phyloP scores from a whole-genome alignment of 2,329 filamentous ascomycete genomes.

The Cryphonectria parasitica region DNA sequence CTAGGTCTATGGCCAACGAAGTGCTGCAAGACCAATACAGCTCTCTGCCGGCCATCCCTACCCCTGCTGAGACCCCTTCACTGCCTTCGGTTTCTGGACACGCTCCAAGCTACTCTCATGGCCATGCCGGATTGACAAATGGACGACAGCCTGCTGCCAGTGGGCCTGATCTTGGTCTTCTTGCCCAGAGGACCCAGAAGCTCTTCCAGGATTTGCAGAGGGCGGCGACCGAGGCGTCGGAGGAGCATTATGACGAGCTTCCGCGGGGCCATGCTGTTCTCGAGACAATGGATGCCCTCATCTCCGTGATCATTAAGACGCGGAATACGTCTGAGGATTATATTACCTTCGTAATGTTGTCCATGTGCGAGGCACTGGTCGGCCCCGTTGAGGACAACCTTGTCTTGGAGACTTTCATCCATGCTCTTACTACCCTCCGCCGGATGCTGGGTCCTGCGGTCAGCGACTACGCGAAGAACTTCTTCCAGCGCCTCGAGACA shows the following conservation, averaged over 20 bases:
- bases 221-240: slow-evolving; percentile 55
- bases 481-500: slow-evolving; percentile 61
- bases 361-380: slow-evolving; percentile 62
- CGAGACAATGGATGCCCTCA: slow-evolving; percentile 65
- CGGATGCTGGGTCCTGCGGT: slow-evolving; percentile 61
- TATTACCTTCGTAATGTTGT: slow-evolving; percentile 61
- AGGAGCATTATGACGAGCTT: slow-evolving; percentile 64
- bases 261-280: slow-evolving; percentile 57
- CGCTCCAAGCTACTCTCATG: slow-evolving; percentile 58
- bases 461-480: slow-evolving; percentile 57
- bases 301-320: slow-evolving; percentile 65
- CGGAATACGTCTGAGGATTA: slow-evolving; percentile 65
- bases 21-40: slow-evolving; percentile 66
- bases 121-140: slow-evolving; percentile 53
- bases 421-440: slow-evolving; percentile 63
- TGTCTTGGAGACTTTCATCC: slow-evolving; percentile 64
- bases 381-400: slow-evolving; percentile 58
- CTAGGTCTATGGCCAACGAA: slow-evolving; percentile 65
- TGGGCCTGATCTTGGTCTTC: slow-evolving; percentile 48
- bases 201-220: slow-evolving; percentile 61
- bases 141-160: slow-evolving; percentile 52
- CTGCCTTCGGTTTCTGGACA: slow-evolving; percentile 58
- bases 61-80: slow-evolving; percentile 62
- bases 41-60: slow-evolving; percentile 60
- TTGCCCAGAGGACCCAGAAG: slow-evolving; percentile 62